phyloP scores from a whole-genome alignment of 2,329 filamentous ascomycete genomes.

The Exophiala sideris region DNA sequence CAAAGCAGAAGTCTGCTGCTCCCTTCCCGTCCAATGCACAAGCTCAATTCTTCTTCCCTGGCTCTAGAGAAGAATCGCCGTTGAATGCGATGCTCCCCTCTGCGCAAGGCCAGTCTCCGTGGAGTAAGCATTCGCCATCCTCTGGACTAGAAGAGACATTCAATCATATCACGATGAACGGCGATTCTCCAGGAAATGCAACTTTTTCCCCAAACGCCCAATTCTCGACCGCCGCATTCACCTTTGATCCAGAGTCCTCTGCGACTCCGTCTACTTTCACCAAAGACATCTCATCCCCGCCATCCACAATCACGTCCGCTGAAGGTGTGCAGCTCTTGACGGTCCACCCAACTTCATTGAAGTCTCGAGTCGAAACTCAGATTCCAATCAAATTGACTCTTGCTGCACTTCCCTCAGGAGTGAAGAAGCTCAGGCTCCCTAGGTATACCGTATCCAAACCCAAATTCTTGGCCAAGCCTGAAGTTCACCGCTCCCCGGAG shows the following conservation, averaged over 20 bases:
- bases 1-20: constrained; percentile 29
- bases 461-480: constrained; percentile 76
- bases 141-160: constrained; percentile 45
- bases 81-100: constrained; percentile 33
- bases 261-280: constrained; percentile 27
- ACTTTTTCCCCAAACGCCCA: constrained; percentile 39
- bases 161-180: constrained; percentile 45
- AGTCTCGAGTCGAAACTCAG: constrained; percentile 94
- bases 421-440: constrained; percentile 80
- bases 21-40: constrained; percentile 12
- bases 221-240: constrained; percentile 34
- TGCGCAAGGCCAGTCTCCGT: constrained; percentile 35
- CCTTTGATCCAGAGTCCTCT: constrained; percentile 44
- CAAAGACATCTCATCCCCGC: constrained; percentile 28
- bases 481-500: constrained; percentile 64
- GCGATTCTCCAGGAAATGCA: constrained; percentile 39
- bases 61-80: constrained; percentile 38
- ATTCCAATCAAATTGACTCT: constrained; percentile 83
- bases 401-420: constrained; percentile 68
- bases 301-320: constrained; percentile 28
- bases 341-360: constrained; percentile 66
- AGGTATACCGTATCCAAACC: constrained; percentile 91
- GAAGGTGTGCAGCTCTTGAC: constrained; percentile 45
- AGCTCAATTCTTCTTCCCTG: constrained; percentile 35
- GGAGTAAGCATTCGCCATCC: constrained; percentile 42